Evolutionary conservation across 805 yeast species (phyloP), one percentile per base, ranked within the genome.

Genomic region (Saccharomyces jurei): DNA sequence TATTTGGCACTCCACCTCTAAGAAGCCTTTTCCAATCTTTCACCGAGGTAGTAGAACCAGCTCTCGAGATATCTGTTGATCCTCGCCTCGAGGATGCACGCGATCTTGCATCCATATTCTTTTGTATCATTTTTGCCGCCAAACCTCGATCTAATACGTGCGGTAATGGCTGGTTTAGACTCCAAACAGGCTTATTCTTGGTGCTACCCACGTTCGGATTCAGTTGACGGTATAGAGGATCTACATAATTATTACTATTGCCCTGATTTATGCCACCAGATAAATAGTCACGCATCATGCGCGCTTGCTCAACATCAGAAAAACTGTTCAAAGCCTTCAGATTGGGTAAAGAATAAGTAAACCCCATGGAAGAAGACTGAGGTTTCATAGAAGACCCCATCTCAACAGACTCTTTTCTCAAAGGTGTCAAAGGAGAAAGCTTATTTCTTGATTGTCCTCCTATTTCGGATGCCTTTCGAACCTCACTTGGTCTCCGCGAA

Each of bases 121-220:
- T 59, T 17, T 56, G 59, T 17, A 54, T 51, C 53, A 58, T 53
- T 29, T 51, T 59, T 21, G 50, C 56, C 1, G 58, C 59, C 47
- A 59, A 47, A 21, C 51, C 48, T 26, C 50, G 57, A 32, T 59
- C 57, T 32, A 59, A 44, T 36, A 59, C 60, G 29, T 59, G 62
- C 9, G 62, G 62, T 32, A 59, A 36, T 6, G 62, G 60, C 53
- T 59, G 62, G 46, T 57, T 59, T 51, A 59, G 54, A 53, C 62
- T 59, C 62, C 62, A 59, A 5, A 59, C 62, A 6, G 62, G 62
- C 50, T 52, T 57, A 36, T 52, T 55, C 31, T 30, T 57, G 4
- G 31, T 41, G 5, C 53, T 29, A 10, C 51, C 50, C 29, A 49
- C 28, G 10, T 53, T 31, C 9, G 62, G 60, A 22, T 55, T 55